A percentile compares a stretch with the other conserved stretches of the same genome.
These are phyloP conservation scores for Aspergillus cristatus DNA, from an alignment of 495 filamentous ascomycete species.

Conservation along the genomic window DNA sequence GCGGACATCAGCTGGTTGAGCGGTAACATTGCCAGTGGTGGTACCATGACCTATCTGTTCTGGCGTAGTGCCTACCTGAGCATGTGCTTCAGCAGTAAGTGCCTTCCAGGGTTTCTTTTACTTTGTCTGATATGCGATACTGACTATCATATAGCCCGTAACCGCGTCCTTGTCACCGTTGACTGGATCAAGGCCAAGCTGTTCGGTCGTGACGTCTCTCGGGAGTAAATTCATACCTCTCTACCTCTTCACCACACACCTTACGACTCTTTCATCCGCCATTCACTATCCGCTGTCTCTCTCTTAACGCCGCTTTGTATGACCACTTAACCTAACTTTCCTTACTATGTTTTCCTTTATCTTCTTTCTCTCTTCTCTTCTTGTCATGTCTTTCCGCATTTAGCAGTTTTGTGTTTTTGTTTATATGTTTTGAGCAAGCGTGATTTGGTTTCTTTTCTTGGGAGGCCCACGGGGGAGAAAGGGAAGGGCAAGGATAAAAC, in stretches of 20 bases:
- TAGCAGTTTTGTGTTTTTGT: neutral
- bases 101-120: conserved; percentile 5
- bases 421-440: too few relatives aligned
- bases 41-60: conserved; percentile 80
- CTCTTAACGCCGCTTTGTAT: conserved; percentile 9
- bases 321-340: neutral
- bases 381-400: neutral
- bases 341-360: neutral
- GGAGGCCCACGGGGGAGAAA: too few relatives aligned
- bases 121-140: conserved; percentile 5
- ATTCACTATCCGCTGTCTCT: conserved; percentile 8
- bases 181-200: conserved; percentile 95
- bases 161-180: conserved; percentile 81
- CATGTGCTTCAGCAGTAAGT: conserved; percentile 99
- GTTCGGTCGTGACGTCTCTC: conserved; percentile 91
- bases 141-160: conserved; percentile 52
- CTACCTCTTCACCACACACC: conserved; percentile 12
- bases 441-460: neutral
- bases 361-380: neutral
- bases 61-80: conserved; percentile 95
- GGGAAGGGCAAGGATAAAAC: too few relatives aligned
- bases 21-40: conserved; percentile 85
- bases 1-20: conserved; percentile 97
- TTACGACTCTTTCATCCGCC: conserved; percentile 4
- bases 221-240: conserved; percentile 53